Evolutionary conservation across 352 stramenopile species (phyloP).

Genomic region (Thraustotheca clavata): DNA sequence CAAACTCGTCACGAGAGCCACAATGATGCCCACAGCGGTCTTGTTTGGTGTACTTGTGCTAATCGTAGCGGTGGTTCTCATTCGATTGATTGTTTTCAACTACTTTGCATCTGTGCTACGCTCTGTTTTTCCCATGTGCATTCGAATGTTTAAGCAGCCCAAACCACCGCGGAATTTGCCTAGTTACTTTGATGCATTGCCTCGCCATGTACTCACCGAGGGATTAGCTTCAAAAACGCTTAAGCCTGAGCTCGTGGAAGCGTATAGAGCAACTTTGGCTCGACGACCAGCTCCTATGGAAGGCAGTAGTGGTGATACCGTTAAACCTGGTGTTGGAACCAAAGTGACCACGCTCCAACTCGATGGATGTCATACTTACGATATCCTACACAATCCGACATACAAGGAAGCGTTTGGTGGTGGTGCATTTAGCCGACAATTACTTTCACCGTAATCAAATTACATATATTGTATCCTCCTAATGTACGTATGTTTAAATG

Average conservation of each 20-base stretch:
- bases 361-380: slow-evolving; percentile 14
- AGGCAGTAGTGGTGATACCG: too few relatives aligned
- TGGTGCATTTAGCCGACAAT: not conserved
- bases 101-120: slow-evolving; percentile 54
- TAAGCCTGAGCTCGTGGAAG: not conserved
- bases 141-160: slow-evolving; percentile 42
- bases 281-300: not conserved
- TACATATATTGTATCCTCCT: slow-evolving; percentile 1
- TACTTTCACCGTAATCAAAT: not conserved
- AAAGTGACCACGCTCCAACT: too few relatives aligned
- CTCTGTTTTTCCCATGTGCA: slow-evolving; percentile 45
- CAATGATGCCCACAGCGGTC: slow-evolving; percentile 56
- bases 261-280: not conserved
- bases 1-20: slow-evolving; percentile 51
- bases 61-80: slow-evolving; percentile 39
- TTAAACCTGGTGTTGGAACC: not conserved
- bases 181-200: slow-evolving; percentile 74
- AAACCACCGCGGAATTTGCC: slow-evolving; percentile 53
- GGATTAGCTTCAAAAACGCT: slow-evolving; percentile 1
- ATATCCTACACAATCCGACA: slow-evolving; percentile 11
- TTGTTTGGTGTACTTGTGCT: slow-evolving; percentile 63
- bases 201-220: not conserved
- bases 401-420: slow-evolving; percentile 20
- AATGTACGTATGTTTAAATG: not conserved
- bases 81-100: slow-evolving; percentile 53